Conservation (phyloP, 306 rosid genomes). For the Sesbania bispinosa region DNA sequence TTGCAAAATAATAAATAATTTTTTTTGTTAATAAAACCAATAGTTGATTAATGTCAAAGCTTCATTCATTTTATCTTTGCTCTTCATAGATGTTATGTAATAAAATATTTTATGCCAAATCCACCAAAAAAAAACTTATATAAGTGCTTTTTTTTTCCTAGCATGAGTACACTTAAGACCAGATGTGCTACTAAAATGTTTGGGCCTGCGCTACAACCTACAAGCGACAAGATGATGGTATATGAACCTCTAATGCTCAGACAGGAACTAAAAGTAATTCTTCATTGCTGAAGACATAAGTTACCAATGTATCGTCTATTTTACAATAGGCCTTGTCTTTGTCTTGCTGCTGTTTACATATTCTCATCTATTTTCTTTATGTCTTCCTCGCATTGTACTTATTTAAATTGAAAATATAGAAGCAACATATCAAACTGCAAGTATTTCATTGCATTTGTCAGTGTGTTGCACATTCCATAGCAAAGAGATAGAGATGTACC, state of each 20-base stretch:
- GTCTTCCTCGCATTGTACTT: neutral
- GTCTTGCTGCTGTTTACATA: neutral
- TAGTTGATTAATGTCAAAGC: conserved; percentile 6
- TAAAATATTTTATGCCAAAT: neutral
- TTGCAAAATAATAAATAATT: conserved; percentile 41
- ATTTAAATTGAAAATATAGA: neutral
- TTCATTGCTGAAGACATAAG: neutral
- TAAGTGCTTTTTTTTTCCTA: neutral
- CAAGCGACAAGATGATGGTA: neutral
- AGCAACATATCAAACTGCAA: neutral
- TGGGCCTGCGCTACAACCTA: neutral
- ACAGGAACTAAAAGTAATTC: neutral
- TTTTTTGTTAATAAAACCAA: conserved; percentile 26
- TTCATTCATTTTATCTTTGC: neutral
- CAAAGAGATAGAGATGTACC: conserved; percentile 43
- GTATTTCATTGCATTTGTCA: neutral
- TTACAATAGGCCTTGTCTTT: neutral
- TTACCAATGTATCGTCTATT: neutral
- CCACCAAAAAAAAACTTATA: neutral
- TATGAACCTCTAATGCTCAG: neutral
- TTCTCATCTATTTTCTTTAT: neutral
- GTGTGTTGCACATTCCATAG: neutral
- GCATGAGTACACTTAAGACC: neutral
- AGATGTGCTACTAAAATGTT: neutral
- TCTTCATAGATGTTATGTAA: neutral